Percentiles rank a stretch among this genome's conserved stretches.
These are phyloP conservation scores for Hypholoma sublateritium DNA, from an alignment of 768 basidiomycete species.

Conservation along the genomic window DNA sequence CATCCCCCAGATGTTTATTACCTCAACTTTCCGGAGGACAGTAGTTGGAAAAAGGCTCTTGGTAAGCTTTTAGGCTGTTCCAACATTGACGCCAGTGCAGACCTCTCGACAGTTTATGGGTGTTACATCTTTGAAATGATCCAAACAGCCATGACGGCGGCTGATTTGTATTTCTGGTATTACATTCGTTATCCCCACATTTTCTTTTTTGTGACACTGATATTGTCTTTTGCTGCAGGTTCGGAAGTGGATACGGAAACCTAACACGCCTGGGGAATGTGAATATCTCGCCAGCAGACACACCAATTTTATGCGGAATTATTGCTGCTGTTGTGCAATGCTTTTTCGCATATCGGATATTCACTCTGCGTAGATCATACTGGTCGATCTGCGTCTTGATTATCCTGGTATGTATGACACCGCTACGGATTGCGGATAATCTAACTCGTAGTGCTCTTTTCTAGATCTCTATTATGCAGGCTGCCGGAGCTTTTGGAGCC, in stretches of 20 bases:
- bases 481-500: constrained; percentile 1
- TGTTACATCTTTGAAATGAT: constrained; percentile 4
- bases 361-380: constrained; percentile 5
- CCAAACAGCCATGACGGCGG: constrained; percentile 11
- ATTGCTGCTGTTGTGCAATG: constrained; percentile 20
- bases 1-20: constrained; percentile 14
- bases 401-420: constrained; percentile 6
- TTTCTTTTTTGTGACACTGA: no score
- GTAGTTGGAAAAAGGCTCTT: not conserved
- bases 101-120: constrained; percentile 2
- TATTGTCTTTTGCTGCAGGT: no score
- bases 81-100: no score
- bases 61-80: no score
- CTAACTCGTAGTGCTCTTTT: no score
- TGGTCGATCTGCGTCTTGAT: constrained; percentile 9
- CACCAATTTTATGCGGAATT: constrained; percentile 16
- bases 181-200: no score
- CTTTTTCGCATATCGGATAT: constrained; percentile 22
- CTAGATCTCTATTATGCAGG: constrained; percentile 9
- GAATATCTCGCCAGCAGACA: constrained; percentile 3
- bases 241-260: constrained; percentile 7
- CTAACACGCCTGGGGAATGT: constrained; percentile 4
- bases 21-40: constrained; percentile 6
- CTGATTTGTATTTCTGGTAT: constrained; percentile 10
- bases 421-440: no score